Conservation (phyloP, 495 filamentous ascomycete species). For the Penicillium nucicola region DNA sequence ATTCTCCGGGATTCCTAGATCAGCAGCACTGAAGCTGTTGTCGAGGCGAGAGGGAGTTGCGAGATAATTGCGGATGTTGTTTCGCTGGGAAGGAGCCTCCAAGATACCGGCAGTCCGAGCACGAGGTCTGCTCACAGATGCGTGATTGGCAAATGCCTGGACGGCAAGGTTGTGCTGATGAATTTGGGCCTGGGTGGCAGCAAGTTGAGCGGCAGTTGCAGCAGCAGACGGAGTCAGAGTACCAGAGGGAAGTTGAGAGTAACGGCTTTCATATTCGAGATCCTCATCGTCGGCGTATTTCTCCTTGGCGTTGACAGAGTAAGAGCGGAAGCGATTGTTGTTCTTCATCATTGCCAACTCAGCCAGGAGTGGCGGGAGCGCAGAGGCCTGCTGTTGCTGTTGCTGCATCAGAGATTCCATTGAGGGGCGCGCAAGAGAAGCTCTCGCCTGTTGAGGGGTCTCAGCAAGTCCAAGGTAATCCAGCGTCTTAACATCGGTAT, state of each 20-base stretch:
- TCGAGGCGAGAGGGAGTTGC: constrained; percentile 77
- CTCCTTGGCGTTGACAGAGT: constrained; percentile 97
- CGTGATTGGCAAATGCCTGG: constrained; percentile 82
- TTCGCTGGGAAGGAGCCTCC: constrained; percentile 72
- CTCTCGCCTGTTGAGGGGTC: constrained; percentile 78
- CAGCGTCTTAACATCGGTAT: constrained; percentile 88
- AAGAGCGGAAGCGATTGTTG: constrained; percentile 87
- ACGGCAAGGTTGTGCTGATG: constrained; percentile 91
- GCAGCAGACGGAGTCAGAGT: constrained; percentile 70
- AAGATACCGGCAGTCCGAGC: constrained; percentile 88
- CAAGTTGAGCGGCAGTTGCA: constrained; percentile 63
- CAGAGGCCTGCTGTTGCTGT: constrained; percentile 52
- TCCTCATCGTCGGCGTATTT: constrained; percentile 95
- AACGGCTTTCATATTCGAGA: constrained; percentile 63
- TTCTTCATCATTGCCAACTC: constrained; percentile 75
- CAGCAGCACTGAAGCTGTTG: constrained; percentile 75
- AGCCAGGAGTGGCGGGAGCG: constrained; percentile 69
- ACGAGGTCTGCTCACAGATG: constrained; percentile 76
- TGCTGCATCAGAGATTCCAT: constrained; percentile 48
- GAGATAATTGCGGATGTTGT: constrained; percentile 72
- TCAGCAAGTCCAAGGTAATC: constrained; percentile 95
- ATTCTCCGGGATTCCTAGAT: constrained; percentile 68
- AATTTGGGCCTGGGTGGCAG: constrained; percentile 86
- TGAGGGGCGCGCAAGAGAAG: constrained; percentile 60
- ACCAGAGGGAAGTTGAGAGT: constrained; percentile 60